Percentiles rank a stretch among this genome's conserved stretches.
Evolutionary conservation across 2,329 filamentous ascomycete genomes (phyloP).

Genomic region (Cercospora zeae-maydis): DNA sequence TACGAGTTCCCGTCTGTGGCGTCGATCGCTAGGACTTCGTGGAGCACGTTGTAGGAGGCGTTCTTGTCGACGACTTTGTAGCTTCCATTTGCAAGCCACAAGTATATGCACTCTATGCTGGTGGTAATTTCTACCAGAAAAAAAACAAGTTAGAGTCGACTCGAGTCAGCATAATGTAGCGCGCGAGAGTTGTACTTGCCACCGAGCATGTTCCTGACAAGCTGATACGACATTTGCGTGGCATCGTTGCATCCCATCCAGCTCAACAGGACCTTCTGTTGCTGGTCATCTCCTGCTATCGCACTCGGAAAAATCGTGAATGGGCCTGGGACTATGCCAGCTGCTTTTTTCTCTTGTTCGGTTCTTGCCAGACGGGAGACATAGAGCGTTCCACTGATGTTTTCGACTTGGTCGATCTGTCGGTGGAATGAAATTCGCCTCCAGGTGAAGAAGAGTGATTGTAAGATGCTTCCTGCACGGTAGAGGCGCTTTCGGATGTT

Average conservation of each 20-base stretch:
- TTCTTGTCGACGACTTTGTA: not conserved
- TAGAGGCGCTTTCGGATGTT: not conserved
- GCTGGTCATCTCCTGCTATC: not conserved
- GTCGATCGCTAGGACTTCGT: conserved; percentile 1
- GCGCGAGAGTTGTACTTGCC: not conserved
- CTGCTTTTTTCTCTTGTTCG: not conserved
- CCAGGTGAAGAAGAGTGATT: not conserved
- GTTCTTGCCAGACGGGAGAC: not conserved
- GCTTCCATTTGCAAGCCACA: not conserved
- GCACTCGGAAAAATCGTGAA: not conserved
- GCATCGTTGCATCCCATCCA: not conserved
- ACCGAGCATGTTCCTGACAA: not conserved
- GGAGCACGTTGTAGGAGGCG: not conserved
- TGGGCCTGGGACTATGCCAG: not conserved
- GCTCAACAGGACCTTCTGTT: not conserved
- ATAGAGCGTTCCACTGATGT: not conserved
- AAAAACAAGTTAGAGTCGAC: not conserved
- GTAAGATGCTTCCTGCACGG: not conserved
- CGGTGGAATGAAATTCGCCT: not conserved
- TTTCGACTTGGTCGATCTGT: not conserved
- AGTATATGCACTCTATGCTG: not conserved
- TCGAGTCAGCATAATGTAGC: not conserved
- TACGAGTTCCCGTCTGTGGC: conserved; percentile 2
- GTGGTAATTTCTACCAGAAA: not conserved
- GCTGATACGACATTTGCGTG: not conserved